A percentile compares a stretch with the other conserved stretches of the same genome.
Conservation (phyloP, 2,329 filamentous ascomycete species). For the Trichoderma arundinaceum region DNA sequence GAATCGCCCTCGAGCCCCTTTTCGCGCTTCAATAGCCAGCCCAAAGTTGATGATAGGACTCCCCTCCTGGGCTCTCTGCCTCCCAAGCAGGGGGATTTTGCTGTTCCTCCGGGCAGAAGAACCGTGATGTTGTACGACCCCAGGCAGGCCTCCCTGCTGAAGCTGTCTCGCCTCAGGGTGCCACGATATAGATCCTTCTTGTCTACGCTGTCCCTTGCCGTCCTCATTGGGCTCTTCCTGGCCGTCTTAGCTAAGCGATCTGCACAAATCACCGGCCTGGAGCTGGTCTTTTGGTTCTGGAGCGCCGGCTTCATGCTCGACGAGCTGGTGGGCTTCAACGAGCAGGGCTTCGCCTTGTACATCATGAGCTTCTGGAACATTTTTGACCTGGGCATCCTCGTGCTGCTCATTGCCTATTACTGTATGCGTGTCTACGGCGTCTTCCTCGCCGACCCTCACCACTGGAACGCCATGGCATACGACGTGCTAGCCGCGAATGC, state of each 20-base stretch:
- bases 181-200: slow-evolving; percentile 90
- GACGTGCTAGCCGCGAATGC: slow-evolving; percentile 93
- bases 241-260: slow-evolving; percentile 80
- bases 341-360: slow-evolving; percentile 94
- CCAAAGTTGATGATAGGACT: slow-evolving; percentile 54
- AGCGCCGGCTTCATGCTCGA: slow-evolving; percentile 96
- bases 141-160: slow-evolving; percentile 86
- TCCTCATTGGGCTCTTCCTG: slow-evolving; percentile 83
- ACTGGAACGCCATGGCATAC: slow-evolving; percentile 84
- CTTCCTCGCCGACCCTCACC: slow-evolving; percentile 75
- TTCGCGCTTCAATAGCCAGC: slow-evolving; percentile 38
- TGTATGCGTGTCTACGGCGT: slow-evolving; percentile 87
- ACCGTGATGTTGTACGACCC: slow-evolving; percentile 90
- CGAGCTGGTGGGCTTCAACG: slow-evolving; percentile 93
- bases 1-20: slow-evolving; percentile 42
- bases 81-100: slow-evolving; percentile 42
- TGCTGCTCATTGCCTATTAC: slow-evolving; percentile 87
- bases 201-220: slow-evolving; percentile 83
- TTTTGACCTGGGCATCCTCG: slow-evolving; percentile 87
- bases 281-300: slow-evolving; percentile 97
- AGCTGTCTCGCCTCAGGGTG: slow-evolving; percentile 86
- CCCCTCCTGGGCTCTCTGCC: slow-evolving; percentile 54
- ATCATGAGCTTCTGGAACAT: slow-evolving; percentile 98
- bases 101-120: slow-evolving; percentile 61
- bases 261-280: slow-evolving; percentile 78